Evolutionary conservation across 495 filamentous ascomycete genomes (phyloP), one percentile per base, ranked within the genome.

Genomic region (Pseudomonodictys pantanalensis): DNA sequence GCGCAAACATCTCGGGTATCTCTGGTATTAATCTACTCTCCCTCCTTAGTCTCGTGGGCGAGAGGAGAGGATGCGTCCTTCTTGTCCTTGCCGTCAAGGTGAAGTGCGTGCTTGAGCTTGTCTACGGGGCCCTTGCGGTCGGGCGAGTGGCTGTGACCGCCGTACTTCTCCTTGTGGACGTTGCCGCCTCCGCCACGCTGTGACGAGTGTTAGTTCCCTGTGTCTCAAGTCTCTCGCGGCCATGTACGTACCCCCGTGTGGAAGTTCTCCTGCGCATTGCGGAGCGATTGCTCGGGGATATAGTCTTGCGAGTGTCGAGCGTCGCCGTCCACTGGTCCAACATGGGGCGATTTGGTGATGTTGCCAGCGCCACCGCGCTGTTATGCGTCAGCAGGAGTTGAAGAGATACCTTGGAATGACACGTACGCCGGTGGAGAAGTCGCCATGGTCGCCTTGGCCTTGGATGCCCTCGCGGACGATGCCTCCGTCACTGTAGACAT

Each of bases 111-210:
- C 66, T 74, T 75, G 42, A 68, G 65, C 66, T 75, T 75, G 41
- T 71, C 71, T 30, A 63, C 57, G 8, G 72, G 8, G 15, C 46
- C 58, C 60, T 67, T 48, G 29, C 57, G 51, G 20, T 64, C 52
- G 35, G 60, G 63, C 46, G 58, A 51, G 35, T 67, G 52, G 52
- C 66, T 71, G 57, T 75, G 72, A 41, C 71, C 71, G 18, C 69
- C 72, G 54, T 69, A 73, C 42, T 73, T 71, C 23, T 73, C 72
- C 50, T 61, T 66, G 52, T 73, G 62, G 26, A 71, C 63, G 57
- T 75, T 75, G 6, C 72, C 72, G 12, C 50, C 52, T 26, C 72
- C 72, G 4, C 72, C 72, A n/a, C 72, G 60, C 68, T 71, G 23
- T 28, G 18, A 52, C 18, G 2, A 44, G 9, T 44, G 25, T 67